phyloP scores from a whole-genome alignment of 768 basidiomycete species.

The Pisolithus marmoratus region DNA sequence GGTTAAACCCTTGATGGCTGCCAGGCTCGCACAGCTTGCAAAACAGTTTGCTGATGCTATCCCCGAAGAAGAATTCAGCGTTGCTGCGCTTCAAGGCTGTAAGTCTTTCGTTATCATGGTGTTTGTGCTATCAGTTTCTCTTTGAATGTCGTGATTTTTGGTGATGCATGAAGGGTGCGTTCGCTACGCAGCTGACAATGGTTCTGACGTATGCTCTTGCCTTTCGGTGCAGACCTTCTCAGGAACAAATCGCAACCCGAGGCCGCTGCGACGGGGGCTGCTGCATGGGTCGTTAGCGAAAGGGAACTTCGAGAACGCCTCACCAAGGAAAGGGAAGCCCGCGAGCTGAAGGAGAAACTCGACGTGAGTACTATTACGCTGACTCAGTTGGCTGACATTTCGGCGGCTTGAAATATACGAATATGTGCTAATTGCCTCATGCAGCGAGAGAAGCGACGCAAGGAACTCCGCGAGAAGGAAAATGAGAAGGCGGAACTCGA shows the following conservation, averaged over 20 bases:
- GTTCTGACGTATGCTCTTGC: constrained; percentile 21
- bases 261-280: constrained; percentile 59
- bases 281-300: constrained; percentile 70
- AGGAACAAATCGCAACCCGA: constrained; percentile 83
- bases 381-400: constrained; percentile 13
- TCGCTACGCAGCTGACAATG: constrained; percentile 12
- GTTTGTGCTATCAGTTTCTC: constrained; percentile 3
- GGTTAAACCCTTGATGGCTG: constrained; percentile 59
- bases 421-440: constrained; percentile 5
- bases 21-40: constrained; percentile 61
- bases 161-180: constrained; percentile 12
- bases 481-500: constrained; percentile 58
- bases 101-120: constrained; percentile 34
- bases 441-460: constrained; percentile 41
- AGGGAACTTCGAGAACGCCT: constrained; percentile 70
- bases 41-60: constrained; percentile 76
- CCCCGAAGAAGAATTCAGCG: constrained; percentile 82
- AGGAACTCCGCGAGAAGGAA: constrained; percentile 42
- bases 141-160: constrained; percentile 14
- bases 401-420: constrained; percentile 2
- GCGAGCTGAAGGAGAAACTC: constrained; percentile 60
- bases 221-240: constrained; percentile 51
- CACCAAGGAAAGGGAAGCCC: constrained; percentile 66
- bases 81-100: constrained; percentile 90
- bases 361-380: constrained; percentile 43